Percentiles rank a stretch among this genome's conserved stretches.
Evolutionary conservation across 345 rosid species (phyloP).

Genomic region (Orychophragmus violaceus): DNA sequence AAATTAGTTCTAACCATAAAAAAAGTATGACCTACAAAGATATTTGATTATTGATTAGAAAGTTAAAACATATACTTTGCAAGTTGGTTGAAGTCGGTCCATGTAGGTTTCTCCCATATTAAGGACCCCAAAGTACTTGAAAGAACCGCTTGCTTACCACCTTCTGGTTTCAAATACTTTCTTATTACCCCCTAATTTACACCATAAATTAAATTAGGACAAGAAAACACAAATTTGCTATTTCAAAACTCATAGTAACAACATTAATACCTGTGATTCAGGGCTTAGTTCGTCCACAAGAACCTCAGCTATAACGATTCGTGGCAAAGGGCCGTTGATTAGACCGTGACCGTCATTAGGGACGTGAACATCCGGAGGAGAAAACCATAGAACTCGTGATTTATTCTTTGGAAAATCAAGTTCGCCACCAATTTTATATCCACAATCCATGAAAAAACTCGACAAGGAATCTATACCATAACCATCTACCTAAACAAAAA

Average conservation of each 20-base stretch:
- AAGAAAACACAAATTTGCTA: not conserved
- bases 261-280: slow-evolving; percentile 52
- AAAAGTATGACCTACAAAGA: too few species aligned
- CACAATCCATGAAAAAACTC: slow-evolving; percentile 63
- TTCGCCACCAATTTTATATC: slow-evolving; percentile 57
- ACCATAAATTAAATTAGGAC: not conserved
- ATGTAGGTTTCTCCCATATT: not conserved
- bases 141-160: slow-evolving; percentile 58
- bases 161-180: slow-evolving; percentile 47
- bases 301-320: slow-evolving; percentile 77
- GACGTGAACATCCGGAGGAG: slow-evolving; percentile 50
- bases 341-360: slow-evolving; percentile 41
- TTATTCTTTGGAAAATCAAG: slow-evolving; percentile 76
- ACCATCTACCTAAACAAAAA: slow-evolving; percentile 49
- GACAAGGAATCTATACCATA: slow-evolving; percentile 76
- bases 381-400: slow-evolving; percentile 66
- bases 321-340: slow-evolving; percentile 59
- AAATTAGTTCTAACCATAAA: too few species aligned
- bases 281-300: slow-evolving; percentile 66
- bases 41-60: too few species aligned
- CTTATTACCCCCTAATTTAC: slow-evolving; percentile 61
- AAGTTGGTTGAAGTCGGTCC: too few species aligned
- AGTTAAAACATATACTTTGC: too few species aligned
- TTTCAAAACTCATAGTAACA: not conserved
- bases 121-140: slow-evolving; percentile 73